Conservation (phyloP, 2,329 filamentous ascomycete genomes). For the Aspergillus fumigatiaffinis region DNA sequence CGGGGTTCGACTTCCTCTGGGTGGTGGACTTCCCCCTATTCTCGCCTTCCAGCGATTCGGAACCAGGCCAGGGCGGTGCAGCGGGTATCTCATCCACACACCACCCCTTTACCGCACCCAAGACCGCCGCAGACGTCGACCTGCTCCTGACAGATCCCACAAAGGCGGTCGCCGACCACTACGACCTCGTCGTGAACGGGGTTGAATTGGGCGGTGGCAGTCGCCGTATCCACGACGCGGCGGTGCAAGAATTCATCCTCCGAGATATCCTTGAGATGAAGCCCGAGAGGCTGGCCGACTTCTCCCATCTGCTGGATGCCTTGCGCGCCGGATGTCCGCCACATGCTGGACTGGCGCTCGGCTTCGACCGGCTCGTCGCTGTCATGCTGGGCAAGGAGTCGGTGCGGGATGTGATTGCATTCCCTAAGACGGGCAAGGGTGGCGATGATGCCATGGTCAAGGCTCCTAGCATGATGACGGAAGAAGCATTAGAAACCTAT, state of each 20-base stretch:
- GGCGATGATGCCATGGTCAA: conserved; percentile 81
- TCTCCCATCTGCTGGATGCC: conserved; percentile 78
- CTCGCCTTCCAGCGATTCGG: conserved; percentile 61
- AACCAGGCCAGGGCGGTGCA: conserved; percentile 75
- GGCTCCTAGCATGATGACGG: conserved; percentile 66
- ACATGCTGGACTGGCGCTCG: conserved; percentile 88
- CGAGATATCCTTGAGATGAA: conserved; percentile 77
- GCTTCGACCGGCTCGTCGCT: conserved; percentile 82
- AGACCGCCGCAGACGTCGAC: conserved; percentile 67
- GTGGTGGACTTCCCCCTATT: conserved; percentile 90
- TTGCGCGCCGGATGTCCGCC: conserved; percentile 84
- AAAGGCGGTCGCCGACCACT: conserved; percentile 75
- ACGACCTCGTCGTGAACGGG: conserved; percentile 93
- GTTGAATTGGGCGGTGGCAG: conserved; percentile 92
- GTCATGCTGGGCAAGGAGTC: conserved; percentile 72
- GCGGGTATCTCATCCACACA: conserved; percentile 84
- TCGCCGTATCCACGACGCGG: conserved; percentile 80
- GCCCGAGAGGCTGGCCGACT: conserved; percentile 68
- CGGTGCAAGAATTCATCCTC: conserved; percentile 81
- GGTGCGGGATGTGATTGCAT: conserved; percentile 91
- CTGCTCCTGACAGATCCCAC: conserved; percentile 69
- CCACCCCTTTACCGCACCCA: conserved; percentile 91
- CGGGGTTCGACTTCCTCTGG: conserved; percentile 71
- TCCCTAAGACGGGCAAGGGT: conserved; percentile 88
- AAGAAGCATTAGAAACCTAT: conserved; percentile 58